Evolutionary conservation across 768 basidiomycete species (phyloP).

Genomic region (Austroboletus eburneus): DNA sequence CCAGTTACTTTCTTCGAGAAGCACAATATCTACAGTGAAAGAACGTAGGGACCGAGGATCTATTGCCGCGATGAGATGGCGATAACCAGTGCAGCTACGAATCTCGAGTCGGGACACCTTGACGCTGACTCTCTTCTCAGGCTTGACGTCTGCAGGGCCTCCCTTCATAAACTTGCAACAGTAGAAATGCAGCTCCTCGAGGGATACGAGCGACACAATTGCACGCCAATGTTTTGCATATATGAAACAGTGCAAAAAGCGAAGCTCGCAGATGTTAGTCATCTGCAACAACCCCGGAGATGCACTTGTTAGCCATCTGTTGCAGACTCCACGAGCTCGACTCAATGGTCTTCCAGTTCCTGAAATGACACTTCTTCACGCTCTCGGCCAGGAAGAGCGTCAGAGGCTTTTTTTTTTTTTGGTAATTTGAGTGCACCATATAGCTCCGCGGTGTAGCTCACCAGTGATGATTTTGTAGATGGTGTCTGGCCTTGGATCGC

Average conservation of each 20-base stretch:
- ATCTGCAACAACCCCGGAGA: constrained; percentile 12
- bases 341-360: background rate
- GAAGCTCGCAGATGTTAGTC: constrained; percentile 14
- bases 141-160: background rate
- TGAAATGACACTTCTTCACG: constrained; percentile 25
- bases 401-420: constrained; percentile 22
- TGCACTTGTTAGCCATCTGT: background rate
- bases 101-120: constrained; percentile 8
- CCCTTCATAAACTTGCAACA: background rate
- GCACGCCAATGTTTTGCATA: constrained; percentile 11
- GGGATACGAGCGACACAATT: constrained; percentile 8
- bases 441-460: background rate
- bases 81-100: accelerated
- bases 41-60: background rate
- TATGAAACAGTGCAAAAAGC: constrained; percentile 11
- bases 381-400: constrained; percentile 28
- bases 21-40: background rate
- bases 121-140: background rate
- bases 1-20: background rate
- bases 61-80: background rate
- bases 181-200: constrained; percentile 16
- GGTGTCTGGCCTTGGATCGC: background rate
- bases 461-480: background rate
- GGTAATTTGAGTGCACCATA: constrained; percentile 28
- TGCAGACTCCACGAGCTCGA: background rate